phyloP scores from a whole-genome alignment of 495 filamentous ascomycete genomes.

The Aspergillus ellipticus region DNA sequence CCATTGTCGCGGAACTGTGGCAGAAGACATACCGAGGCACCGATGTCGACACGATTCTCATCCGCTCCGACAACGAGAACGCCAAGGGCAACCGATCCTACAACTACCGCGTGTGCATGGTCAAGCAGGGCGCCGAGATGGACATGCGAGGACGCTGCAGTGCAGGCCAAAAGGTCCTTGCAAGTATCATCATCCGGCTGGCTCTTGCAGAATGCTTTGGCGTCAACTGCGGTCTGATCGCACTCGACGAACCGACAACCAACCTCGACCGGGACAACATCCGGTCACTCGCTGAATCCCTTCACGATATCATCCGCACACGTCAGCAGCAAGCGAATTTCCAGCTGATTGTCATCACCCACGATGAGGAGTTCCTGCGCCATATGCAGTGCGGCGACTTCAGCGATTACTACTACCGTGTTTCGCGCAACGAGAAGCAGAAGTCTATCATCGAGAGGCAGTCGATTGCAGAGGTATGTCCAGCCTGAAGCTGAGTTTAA shows the following conservation, averaged over 20 bases:
- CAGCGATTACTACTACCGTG: slow-evolving; percentile 84
- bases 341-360: slow-evolving; percentile 97
- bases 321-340: slow-evolving; percentile 89
- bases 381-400: slow-evolving; percentile 96
- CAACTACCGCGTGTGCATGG: slow-evolving; percentile 98
- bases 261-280: slow-evolving; percentile 97
- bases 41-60: slow-evolving; percentile 94
- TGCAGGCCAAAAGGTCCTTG: slow-evolving; percentile 93
- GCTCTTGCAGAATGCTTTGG: slow-evolving; percentile 97
- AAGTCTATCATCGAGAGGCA: slow-evolving; percentile 81
- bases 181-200: slow-evolving; percentile 95
- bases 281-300: slow-evolving; percentile 72
- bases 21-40: slow-evolving; percentile 95
- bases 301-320: slow-evolving; percentile 83
- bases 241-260: slow-evolving; percentile 96
- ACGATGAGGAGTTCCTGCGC: slow-evolving; percentile 94
- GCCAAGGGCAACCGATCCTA: slow-evolving; percentile 75
- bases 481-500: background rate
- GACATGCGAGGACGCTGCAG: slow-evolving; percentile 98
- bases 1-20: slow-evolving; percentile 93
- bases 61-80: slow-evolving; percentile 81
- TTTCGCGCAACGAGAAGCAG: slow-evolving; percentile 77
- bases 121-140: slow-evolving; percentile 96
- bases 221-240: slow-evolving; percentile 92
- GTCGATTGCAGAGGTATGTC: slow-evolving; percentile 55